Base-by-base conservation (phyloP, 352 stramenopile species). In the Phytopythium chamaehyphon region DNA sequence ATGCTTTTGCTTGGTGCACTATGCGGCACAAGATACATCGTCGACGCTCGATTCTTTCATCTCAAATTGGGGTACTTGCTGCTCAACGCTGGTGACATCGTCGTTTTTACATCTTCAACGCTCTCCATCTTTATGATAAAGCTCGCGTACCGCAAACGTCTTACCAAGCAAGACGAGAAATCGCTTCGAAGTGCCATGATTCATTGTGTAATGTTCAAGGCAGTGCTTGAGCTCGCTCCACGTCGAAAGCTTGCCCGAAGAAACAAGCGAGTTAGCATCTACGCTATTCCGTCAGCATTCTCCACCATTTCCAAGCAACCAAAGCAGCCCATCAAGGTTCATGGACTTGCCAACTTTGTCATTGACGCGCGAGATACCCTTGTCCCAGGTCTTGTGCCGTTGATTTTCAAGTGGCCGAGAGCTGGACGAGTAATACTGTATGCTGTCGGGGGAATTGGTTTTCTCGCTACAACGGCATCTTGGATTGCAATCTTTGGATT, bases 91-190 rank as follows among this genome's bases (percentile, higher is more conserved):
- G 44, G 44, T 1, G 44, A 50, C 9, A 37, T 50, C 15, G 6
- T 50, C 2, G 4, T 19, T 11, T 50, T 50, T 24, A 50, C 44
- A 18, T 37, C 44, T 1, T 50, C 26, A 2, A 50, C 44, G n/a
- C 26, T 50, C 9, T 22, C 44, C 2, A 39, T 50, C 44, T 50
- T 50, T 16, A 50, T 50, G 44, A 39, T 37, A 22, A 50, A 50
- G 44, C 16, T 50, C 1, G 44, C 44, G n/a, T 9, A 39, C 16
- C 44, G 44, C 44, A 50, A 50, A 16, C 44, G 38, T 31, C 24
- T 50, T 8, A 50, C 15, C 26, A 50, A 50, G 26, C 9, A 31
- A 14, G 44, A 18, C 24, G 24, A n/a, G n/a, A 21, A n/a, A 11
- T 39, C 44, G 3, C 44, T 38, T 10, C 10, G 37, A 9, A 28